Percentiles rank a stretch among this genome's conserved stretches.
Conservation (phyloP, 163 green algal species). For the Volvox carteri region DNA sequence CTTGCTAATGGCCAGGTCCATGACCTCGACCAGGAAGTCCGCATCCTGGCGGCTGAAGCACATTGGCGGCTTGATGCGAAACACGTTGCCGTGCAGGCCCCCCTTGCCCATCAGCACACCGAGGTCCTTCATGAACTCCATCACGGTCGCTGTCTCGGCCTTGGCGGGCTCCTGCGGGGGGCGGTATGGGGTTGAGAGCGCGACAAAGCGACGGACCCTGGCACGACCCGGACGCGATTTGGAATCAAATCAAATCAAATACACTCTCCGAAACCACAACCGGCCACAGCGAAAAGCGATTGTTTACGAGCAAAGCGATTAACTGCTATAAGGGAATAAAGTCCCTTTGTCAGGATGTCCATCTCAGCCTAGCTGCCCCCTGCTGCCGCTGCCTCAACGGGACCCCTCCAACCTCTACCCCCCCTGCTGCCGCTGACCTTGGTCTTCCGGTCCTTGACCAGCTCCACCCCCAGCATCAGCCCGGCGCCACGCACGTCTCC, state of each 20-base stretch:
- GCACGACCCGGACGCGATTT: no score
- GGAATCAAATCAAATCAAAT: no score
- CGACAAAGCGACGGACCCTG: not conserved
- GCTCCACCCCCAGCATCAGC: constrained; percentile 97
- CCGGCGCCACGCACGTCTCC: constrained; percentile 94
- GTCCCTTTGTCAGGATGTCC: no score
- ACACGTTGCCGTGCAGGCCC: constrained; percentile 95
- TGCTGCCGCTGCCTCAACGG: no score
- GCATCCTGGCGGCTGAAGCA: constrained; percentile 92
- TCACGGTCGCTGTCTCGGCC: constrained; percentile 82
- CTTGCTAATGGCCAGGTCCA: constrained; percentile 83
- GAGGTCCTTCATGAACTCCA: constrained; percentile 92
- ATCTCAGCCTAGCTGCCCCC: no score
- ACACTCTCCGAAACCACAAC: no score
- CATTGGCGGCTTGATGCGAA: constrained; percentile 99
- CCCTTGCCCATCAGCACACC: constrained; percentile 97
- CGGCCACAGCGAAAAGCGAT: no score
- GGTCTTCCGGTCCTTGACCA: constrained; percentile 93
- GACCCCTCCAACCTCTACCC: no score
- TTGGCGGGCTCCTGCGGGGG: constrained; percentile 80
- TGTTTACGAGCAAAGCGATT: no score
- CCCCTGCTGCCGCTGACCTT: constrained; percentile 76
- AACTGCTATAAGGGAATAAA: no score
- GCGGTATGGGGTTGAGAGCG: not conserved
- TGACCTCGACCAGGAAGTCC: constrained; percentile 89